Percentiles rank a stretch among this genome's conserved stretches.
Evolutionary conservation across 345 rosid species (phyloP).

Genomic region (Geranium rotundifolium): DNA sequence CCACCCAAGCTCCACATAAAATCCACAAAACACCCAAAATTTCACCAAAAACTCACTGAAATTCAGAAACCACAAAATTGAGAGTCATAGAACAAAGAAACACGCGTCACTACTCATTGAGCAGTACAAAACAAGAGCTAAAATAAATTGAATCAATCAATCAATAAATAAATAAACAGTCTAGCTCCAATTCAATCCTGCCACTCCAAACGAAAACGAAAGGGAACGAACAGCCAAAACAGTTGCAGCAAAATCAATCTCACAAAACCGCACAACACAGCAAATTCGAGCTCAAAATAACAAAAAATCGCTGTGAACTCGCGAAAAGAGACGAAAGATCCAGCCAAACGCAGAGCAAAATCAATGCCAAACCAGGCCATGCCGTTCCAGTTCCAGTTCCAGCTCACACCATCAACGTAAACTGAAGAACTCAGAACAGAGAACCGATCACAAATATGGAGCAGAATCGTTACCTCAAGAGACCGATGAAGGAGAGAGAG

Average conservation of each 20-base stretch:
- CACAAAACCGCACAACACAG: neutral
- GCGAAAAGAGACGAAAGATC: neutral
- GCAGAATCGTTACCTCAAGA: neutral
- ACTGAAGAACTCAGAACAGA: too few relatives aligned
- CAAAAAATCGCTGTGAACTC: neutral
- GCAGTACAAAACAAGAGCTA: neutral
- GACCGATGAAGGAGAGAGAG: slow-evolving; percentile 6
- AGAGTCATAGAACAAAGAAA: neutral
- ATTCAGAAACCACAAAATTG: too few relatives aligned
- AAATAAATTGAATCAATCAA: too few relatives aligned
- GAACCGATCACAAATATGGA: too few relatives aligned
- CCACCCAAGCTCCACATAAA: neutral
- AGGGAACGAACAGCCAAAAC: too few relatives aligned
- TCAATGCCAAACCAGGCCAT: neutral
- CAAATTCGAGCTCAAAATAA: neutral
- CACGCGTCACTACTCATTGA: neutral
- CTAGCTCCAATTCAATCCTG: neutral
- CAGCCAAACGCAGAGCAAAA: neutral
- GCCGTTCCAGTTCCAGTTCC: too few relatives aligned
- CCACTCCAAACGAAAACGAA: neutral
- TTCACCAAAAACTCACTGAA: neutral
- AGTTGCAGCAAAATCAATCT: neutral
- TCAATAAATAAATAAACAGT: neutral
- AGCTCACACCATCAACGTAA: too few relatives aligned
- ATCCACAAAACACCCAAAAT: neutral